These are phyloP conservation scores for Decorospora gaudefroyi DNA, from an alignment of 2,329 filamentous ascomycete species.

Conservation along the genomic window DNA sequence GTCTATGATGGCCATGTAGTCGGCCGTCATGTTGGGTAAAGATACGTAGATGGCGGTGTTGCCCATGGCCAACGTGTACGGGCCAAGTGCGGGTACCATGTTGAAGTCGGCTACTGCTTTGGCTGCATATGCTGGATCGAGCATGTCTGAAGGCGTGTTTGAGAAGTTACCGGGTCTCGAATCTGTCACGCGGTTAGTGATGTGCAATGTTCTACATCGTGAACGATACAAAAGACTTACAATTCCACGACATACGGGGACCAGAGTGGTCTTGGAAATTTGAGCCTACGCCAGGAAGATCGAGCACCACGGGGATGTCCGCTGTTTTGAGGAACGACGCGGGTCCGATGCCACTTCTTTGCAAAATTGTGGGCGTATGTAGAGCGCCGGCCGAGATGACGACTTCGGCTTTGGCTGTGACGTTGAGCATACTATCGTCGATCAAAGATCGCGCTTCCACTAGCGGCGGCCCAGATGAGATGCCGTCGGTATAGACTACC, in stretches of 20 bases:
- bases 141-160: slow-evolving; percentile 9
- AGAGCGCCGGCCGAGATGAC: slow-evolving; percentile 55
- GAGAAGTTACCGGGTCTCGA: slow-evolving; percentile 10
- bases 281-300: slow-evolving; percentile 64
- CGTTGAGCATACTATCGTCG: neutral
- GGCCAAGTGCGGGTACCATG: slow-evolving; percentile 9
- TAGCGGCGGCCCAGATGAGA: slow-evolving; percentile 2
- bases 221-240: neutral
- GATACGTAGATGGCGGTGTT: slow-evolving; percentile 10
- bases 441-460: slow-evolving; percentile 38
- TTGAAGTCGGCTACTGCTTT: slow-evolving; percentile 7
- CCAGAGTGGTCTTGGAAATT: slow-evolving; percentile 63
- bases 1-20: slow-evolving; percentile 3
- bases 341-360: slow-evolving; percentile 63
- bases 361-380: slow-evolving; percentile 59
- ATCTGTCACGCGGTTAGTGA: slow-evolving; percentile 1
- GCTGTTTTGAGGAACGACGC: slow-evolving; percentile 53
- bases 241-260: slow-evolving; percentile 6
- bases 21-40: slow-evolving; percentile 4
- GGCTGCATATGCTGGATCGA: slow-evolving; percentile 5
- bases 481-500: slow-evolving; percentile 5
- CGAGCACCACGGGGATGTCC: slow-evolving; percentile 54
- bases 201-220: too few relatives aligned
- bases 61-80: slow-evolving; percentile 12
- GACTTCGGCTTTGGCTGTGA: slow-evolving; percentile 2